phyloP scores from a whole-genome alignment of 2,329 filamentous ascomycete species.

The Aspergillus eucalypticola region DNA sequence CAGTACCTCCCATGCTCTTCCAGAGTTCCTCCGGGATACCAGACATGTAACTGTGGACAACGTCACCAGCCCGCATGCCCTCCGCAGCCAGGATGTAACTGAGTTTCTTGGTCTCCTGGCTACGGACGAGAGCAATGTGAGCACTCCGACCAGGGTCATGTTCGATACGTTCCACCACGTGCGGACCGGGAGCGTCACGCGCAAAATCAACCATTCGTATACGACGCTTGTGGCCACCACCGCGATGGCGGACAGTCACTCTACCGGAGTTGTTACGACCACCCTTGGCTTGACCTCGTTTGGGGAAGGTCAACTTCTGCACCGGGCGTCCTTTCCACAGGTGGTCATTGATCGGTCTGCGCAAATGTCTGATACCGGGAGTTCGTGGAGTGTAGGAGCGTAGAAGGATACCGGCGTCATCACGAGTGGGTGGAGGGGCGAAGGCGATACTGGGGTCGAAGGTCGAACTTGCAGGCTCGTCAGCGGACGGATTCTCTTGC shows the following conservation, averaged over 20 bases:
- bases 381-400: conserved; percentile 92
- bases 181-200: conserved; percentile 74
- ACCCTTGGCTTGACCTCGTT: conserved; percentile 90
- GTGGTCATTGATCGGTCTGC: conserved; percentile 91
- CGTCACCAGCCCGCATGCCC: conserved; percentile 86
- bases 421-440: conserved; percentile 48
- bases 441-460: conserved; percentile 43
- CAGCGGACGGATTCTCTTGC: conserved; percentile 29
- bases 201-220: conserved; percentile 91
- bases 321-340: conserved; percentile 91
- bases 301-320: conserved; percentile 80
- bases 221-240: conserved; percentile 87
- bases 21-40: conserved; percentile 87
- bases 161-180: conserved; percentile 89
- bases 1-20: conserved; percentile 84
- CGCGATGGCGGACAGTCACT: conserved; percentile 86
- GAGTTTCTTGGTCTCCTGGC: conserved; percentile 70
- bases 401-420: conserved; percentile 53
- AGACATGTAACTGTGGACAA: conserved; percentile 85
- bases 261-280: conserved; percentile 85
- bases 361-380: conserved; percentile 87
- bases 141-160: conserved; percentile 92
- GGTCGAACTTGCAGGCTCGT: conserved; percentile 38
- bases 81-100: conserved; percentile 96
- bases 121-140: conserved; percentile 84